Percentiles rank a stretch among this genome's conserved stretches.
Conservation (phyloP, 2,329 filamentous ascomycete genomes). For the Aspergillus bombycis region DNA sequence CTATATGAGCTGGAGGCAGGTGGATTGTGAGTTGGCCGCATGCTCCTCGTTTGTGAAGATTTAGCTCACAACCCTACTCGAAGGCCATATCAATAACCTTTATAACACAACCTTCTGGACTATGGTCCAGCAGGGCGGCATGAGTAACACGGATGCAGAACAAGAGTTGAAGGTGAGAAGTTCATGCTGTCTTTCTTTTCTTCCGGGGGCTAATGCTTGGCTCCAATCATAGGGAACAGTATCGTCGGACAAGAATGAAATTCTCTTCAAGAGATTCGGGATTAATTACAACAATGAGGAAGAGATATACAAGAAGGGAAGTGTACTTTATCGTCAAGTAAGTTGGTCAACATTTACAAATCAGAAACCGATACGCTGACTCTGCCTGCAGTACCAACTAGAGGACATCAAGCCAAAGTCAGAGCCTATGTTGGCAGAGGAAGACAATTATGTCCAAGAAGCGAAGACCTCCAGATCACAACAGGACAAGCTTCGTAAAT, state of each 20-base stretch:
- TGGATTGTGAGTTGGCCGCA: conserved; percentile 71
- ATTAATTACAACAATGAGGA: conserved; percentile 98
- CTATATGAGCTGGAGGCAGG: conserved; percentile 96
- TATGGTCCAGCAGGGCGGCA: conserved; percentile 75
- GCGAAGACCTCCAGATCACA: conserved; percentile 74
- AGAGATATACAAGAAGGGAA: conserved; percentile 92
- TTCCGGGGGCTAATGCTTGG: background rate
- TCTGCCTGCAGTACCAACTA: conserved; percentile 64
- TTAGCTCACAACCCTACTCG: background rate
- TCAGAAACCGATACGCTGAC: background rate
- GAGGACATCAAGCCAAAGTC: conserved; percentile 58
- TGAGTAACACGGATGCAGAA: conserved; percentile 79
- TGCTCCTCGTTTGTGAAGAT: background rate
- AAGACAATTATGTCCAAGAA: conserved; percentile 37
- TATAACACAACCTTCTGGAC: conserved; percentile 98
- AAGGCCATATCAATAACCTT: conserved; percentile 95
- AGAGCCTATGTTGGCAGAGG: conserved; percentile 7
- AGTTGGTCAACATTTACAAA: background rate
- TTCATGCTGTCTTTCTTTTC: conserved; percentile 7
- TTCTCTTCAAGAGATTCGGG: conserved; percentile 82
- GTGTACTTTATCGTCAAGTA: conserved; percentile 82
- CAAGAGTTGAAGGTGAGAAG: conserved; percentile 70
- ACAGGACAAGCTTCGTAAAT: conserved; percentile 79
- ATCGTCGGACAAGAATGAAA: conserved; percentile 91
- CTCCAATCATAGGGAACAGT: conserved; percentile 69